Conservation (phyloP, 768 basidiomycete species). For the Leccinum arenicola region DNA sequence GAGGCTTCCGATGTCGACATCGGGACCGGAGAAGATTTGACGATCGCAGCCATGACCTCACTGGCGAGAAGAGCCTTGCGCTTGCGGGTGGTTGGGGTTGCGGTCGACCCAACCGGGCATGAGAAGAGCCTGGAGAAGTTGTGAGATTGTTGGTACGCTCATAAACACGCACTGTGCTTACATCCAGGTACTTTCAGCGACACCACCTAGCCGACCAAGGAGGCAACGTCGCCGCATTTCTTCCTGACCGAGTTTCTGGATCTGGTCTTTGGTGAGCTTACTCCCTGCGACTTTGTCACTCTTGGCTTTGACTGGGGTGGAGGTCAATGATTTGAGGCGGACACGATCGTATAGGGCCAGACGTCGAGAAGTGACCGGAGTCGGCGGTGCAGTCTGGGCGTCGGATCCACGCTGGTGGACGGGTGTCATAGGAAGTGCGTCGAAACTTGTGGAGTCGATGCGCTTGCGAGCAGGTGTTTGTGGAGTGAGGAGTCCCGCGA, state of each 20-base stretch:
- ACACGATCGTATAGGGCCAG: conserved; percentile 81
- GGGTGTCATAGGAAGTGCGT: conserved; percentile 61
- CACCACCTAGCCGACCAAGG: conserved; percentile 70
- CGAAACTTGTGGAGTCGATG: conserved; percentile 37
- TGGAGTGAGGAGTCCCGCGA: conserved; percentile 37
- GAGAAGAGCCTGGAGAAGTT: conserved; percentile 58
- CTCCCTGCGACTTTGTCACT: conserved; percentile 40
- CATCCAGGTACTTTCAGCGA: conserved; percentile 92
- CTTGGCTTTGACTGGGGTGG: conserved; percentile 59
- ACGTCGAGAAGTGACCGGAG: conserved; percentile 72
- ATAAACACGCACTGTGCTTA: conserved; percentile 31
- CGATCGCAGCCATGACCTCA: conserved; percentile 65
- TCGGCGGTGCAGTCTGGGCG: conserved; percentile 57
- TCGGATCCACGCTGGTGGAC: conserved; percentile 55
- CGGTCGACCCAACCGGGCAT: conserved; percentile 49
- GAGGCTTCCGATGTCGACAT: conserved; percentile 75
- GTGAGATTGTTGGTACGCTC: neutral
- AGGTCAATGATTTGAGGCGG: conserved; percentile 65
- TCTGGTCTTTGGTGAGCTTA: conserved; percentile 60
- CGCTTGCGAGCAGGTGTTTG: conserved; percentile 43
- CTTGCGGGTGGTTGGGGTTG: conserved; percentile 60
- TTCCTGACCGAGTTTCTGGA: conserved; percentile 72
- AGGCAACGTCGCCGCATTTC: conserved; percentile 74
- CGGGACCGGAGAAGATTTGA: conserved; percentile 81
- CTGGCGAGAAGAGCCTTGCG: conserved; percentile 64